Evolutionary conservation across 2,329 filamentous ascomycete genomes (phyloP).

Genomic region (Aureobasidium sp.): DNA sequence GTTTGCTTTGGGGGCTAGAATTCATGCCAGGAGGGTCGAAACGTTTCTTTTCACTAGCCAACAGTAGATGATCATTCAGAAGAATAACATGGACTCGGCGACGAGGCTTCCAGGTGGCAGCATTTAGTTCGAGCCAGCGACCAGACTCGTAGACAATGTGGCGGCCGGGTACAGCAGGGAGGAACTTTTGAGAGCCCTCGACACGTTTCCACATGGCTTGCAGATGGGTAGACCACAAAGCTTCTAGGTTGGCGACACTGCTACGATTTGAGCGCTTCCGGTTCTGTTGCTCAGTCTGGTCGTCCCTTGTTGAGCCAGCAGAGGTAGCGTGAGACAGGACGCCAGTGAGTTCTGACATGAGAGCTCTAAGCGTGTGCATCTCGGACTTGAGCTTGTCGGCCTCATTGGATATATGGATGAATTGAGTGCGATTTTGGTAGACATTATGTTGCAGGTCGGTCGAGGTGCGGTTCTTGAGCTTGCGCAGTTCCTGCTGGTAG

Average conservation of each 20-base stretch:
- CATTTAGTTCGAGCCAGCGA: slow-evolving; percentile 92
- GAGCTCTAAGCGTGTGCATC: slow-evolving; percentile 79
- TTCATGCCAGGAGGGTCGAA: slow-evolving; percentile 42
- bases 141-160: slow-evolving; percentile 91
- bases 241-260: slow-evolving; percentile 69
- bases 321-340: slow-evolving; percentile 39
- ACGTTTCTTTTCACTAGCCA: slow-evolving; percentile 91
- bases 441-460: slow-evolving; percentile 89
- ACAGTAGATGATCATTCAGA: slow-evolving; percentile 85
- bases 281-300: slow-evolving; percentile 23
- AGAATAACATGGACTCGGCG: slow-evolving; percentile 85
- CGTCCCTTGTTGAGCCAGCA: slow-evolving; percentile 28
- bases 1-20: slow-evolving; percentile 20
- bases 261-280: slow-evolving; percentile 62
- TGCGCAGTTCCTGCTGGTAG: slow-evolving; percentile 67
- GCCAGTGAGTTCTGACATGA: slow-evolving; percentile 79
- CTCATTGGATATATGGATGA: slow-evolving; percentile 99
- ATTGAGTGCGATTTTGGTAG: slow-evolving; percentile 93
- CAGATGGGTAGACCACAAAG: slow-evolving; percentile 58
- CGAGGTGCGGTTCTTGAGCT: slow-evolving; percentile 68
- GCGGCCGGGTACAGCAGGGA: slow-evolving; percentile 78
- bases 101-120: slow-evolving; percentile 90
- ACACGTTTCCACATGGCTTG: slow-evolving; percentile 91
- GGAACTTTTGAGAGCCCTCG: slow-evolving; percentile 95
- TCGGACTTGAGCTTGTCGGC: slow-evolving; percentile 95